These are phyloP conservation scores for Vigna reflexopilosa DNA, from an alignment of 306 rosid species.

Conservation along the genomic window DNA sequence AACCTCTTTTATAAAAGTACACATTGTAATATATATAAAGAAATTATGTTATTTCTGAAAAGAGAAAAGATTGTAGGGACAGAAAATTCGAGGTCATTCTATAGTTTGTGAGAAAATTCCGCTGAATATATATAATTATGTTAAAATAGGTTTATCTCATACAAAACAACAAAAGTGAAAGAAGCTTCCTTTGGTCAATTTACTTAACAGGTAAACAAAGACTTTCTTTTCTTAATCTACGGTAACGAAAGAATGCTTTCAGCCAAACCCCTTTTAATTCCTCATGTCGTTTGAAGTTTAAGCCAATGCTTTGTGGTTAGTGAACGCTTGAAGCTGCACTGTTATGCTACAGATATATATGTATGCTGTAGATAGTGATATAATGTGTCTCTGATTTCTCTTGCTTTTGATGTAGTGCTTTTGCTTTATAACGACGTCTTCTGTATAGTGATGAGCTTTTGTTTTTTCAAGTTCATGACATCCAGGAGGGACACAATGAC, in stretches of 20 bases:
- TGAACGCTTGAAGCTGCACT: neutral
- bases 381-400: constrained; percentile 22
- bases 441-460: no score
- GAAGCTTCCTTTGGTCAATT: constrained; percentile 15
- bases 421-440: constrained; percentile 32
- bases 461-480: constrained; percentile 53
- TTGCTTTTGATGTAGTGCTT: no score
- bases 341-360: neutral
- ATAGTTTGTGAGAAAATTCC: no score
- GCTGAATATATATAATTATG: no score
- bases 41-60: no score
- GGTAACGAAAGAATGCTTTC: neutral
- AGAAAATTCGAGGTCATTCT: no score
- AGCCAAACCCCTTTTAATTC: neutral
- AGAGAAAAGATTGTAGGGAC: no score
- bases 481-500: constrained; percentile 50
- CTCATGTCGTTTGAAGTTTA: neutral
- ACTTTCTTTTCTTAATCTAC: neutral
- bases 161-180: neutral
- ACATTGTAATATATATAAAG: no score
- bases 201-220: neutral
- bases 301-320: neutral
- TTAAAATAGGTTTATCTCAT: no score
- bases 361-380: neutral
- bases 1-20: no score